Conservation (phyloP, 2,329 filamentous ascomycete species). For the Ophiocordyceps camponoti-saundersi region DNA sequence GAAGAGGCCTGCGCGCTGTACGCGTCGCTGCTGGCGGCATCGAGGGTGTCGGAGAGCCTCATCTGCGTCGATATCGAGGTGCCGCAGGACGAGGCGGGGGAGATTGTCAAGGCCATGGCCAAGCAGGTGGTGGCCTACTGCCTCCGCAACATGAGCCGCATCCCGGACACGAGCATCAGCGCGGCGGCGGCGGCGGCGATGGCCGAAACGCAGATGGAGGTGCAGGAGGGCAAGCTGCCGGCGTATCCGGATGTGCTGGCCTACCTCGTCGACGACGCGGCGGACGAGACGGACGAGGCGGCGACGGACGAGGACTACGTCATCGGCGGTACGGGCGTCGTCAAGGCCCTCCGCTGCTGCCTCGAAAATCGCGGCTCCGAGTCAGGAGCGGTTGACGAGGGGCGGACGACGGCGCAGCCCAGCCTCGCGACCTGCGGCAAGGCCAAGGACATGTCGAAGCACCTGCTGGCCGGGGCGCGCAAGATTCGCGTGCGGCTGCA, state of each 20-base stretch:
- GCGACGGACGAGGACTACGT: conserved; percentile 89
- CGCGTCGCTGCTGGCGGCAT: conserved; percentile 76
- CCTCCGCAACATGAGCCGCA: conserved; percentile 73
- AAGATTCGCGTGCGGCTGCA: conserved; percentile 77
- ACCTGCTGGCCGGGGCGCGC: conserved; percentile 69
- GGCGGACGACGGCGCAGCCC: conserved; percentile 16
- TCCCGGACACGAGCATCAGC: conserved; percentile 48
- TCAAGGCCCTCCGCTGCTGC: conserved; percentile 84
- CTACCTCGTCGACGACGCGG: conserved; percentile 48
- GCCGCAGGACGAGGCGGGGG: conserved; percentile 63
- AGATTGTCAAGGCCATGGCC: conserved; percentile 79
- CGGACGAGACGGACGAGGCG: conserved; percentile 36
- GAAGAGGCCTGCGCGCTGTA: conserved; percentile 92
- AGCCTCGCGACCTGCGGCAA: conserved; percentile 32
- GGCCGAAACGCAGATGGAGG: conserved; percentile 18
- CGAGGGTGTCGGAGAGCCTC: conserved; percentile 65
- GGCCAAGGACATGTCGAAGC: conserved; percentile 86
- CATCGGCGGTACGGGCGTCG: conserved; percentile 85
- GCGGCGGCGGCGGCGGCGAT: conserved; percentile 25
- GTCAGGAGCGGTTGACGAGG: conserved; percentile 19
- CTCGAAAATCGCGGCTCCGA: conserved; percentile 60
- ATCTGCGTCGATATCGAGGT: conserved; percentile 88
- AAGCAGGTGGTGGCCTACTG: conserved; percentile 94
- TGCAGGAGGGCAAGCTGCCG: conserved; percentile 12
- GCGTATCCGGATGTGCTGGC: conserved; percentile 64